Percentiles rank a stretch among this genome's conserved stretches.
phyloP scores from a whole-genome alignment of 1,139 yeast species.

The Suhomyces coccinellae region DNA sequence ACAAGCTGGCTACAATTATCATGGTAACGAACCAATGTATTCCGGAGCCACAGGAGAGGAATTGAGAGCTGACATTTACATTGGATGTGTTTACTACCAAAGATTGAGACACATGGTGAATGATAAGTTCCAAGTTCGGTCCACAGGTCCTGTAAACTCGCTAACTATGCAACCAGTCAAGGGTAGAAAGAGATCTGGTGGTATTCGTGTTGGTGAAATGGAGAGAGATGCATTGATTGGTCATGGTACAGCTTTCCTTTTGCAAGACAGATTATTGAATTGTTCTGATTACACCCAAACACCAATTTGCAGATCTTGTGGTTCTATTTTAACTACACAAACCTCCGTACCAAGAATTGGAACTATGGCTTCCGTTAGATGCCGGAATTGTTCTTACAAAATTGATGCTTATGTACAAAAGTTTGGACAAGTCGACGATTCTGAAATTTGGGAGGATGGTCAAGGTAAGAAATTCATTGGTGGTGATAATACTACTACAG shows the following conservation, averaged over 20 bases:
- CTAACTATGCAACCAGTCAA: conserved; percentile 99
- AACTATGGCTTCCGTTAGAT: conserved; percentile 70
- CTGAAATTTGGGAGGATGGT: conserved; percentile 97
- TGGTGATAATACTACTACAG: conserved; percentile 88
- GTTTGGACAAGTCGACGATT: conserved; percentile 57
- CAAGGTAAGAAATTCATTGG: conserved; percentile 89
- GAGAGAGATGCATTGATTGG: conserved; percentile 99
- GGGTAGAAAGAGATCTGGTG: conserved; percentile 99
- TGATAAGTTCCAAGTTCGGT: conserved; percentile 98
- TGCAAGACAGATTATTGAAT: conserved; percentile 93
- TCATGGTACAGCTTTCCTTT: conserved; percentile 95
- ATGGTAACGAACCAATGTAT: conserved; percentile 98
- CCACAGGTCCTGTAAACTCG: conserved; percentile 97
- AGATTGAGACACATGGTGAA: conserved; percentile 99
- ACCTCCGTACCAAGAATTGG: conserved; percentile 91
- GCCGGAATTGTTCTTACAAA: conserved; percentile 86
- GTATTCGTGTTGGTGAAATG: conserved; percentile 99
- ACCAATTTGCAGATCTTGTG: conserved; percentile 87
- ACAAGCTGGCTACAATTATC: conserved; percentile 91
- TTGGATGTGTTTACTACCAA: conserved; percentile 97
- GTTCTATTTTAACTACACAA: conserved; percentile 87
- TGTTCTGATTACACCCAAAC: conserved; percentile 96
- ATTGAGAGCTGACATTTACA: conserved; percentile 89
- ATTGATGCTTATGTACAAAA: conserved; percentile 44
- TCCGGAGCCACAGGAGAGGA: conserved; percentile 99